Evolutionary conservation across 371 early-diverging fungal species (phyloP), one percentile per base, ranked within the genome.

Genomic region (Mucor sp.): DNA sequence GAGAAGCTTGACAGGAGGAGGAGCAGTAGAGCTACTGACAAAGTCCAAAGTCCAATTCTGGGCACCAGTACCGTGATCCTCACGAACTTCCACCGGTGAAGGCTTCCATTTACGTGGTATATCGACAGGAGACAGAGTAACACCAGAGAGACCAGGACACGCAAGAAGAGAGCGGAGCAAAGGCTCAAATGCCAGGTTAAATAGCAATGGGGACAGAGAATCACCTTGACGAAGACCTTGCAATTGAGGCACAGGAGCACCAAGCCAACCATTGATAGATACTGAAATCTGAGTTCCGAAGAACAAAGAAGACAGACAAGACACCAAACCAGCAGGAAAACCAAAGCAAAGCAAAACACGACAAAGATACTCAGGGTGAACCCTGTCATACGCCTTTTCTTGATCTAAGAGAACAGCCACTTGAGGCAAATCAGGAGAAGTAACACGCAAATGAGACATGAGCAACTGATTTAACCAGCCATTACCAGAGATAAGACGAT

Each of bases 141-240:
- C 58, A 35, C 60, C 60, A 39, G 60, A 39, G 3, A 59, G 19
- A 59, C 23, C 35, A 59, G 39, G 41, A 35, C 33, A 50, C 14
- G 47, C 47, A 47, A 56, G 44, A 21, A 60, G 23, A 32, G 69
- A 58, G 0, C 63, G 65, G 1, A 77, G 63, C 1, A 74, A 62
- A 0, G 74, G n/a, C n/a, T n/a, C n/a, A n/a, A n/a, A n/a, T n/a
- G n/a, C n/a, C n/a, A n/a, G n/a, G n/a, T n/a, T n/a, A 44, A 69
- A 73, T n/a, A 73, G 30, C 7, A 73, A 37, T 4, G 69, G 70
- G 4, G 63, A 67, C 0, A 69, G 28, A 5, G 71, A 70, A 58
- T 75, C 71, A 3, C 67, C 65, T 62, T 75, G 75, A 23, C 69
- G 48, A 1, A 71, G 63, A 6, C 75, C 75, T 3, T 65, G 66